These are phyloP conservation scores for Grigorovia transvaalensis DNA, from an alignment of 805 yeast genomes.

Conservation along the genomic window DNA sequence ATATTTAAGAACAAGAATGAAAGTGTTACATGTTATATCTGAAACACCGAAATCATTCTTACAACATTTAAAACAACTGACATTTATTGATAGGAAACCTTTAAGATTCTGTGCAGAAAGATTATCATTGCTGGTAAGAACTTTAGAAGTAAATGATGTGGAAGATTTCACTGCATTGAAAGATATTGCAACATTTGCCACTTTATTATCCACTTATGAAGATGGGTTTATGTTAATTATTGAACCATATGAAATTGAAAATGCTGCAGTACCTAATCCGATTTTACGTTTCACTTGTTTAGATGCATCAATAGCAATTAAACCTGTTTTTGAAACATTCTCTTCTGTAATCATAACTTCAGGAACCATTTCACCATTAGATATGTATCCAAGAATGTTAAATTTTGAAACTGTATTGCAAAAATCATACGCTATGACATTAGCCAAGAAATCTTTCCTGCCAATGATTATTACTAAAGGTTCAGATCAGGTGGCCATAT, in stretches of 20 bases:
- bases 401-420: constrained; percentile 89
- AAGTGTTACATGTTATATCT: constrained; percentile 92
- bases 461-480: constrained; percentile 97
- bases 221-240: constrained; percentile 82
- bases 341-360: constrained; percentile 90
- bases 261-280: constrained; percentile 95
- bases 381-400: constrained; percentile 96
- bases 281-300: constrained; percentile 85
- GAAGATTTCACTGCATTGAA: constrained; percentile 90
- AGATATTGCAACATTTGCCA: constrained; percentile 95
- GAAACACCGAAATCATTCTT: constrained; percentile 92
- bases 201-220: constrained; percentile 90
- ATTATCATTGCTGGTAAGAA: constrained; percentile 75
- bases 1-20: constrained; percentile 93
- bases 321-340: constrained; percentile 90
- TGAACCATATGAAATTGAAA: constrained; percentile 93
- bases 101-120: constrained; percentile 86
- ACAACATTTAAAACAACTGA: constrained; percentile 85
- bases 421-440: constrained; percentile 92
- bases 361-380: constrained; percentile 96
- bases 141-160: constrained; percentile 75
- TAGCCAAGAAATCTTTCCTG: constrained; percentile 81
- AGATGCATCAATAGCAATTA: constrained; percentile 96
- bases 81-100: constrained; percentile 89
- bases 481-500: constrained; percentile 93